Conservation (phyloP, 2,329 filamentous ascomycete species). For the Pseudogymnoascus sp. region DNA sequence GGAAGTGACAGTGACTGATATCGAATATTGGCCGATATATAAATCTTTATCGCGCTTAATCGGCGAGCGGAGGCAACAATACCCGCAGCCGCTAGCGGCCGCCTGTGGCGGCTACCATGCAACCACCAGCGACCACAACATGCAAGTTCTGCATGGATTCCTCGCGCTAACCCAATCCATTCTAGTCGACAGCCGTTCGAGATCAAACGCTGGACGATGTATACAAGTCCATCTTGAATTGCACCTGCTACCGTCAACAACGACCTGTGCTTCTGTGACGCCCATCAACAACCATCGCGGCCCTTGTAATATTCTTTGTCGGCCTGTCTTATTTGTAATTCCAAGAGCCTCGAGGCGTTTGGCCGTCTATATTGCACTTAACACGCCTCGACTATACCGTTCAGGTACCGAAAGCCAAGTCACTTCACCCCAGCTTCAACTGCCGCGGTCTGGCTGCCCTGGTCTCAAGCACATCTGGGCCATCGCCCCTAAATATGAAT, state of each 20-base stretch:
- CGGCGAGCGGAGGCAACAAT: neutral
- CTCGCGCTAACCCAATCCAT: neutral
- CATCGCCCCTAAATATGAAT: slow-evolving; percentile 28
- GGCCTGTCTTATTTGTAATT: neutral
- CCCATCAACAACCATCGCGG: slow-evolving; percentile 8
- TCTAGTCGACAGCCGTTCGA: slow-evolving; percentile 4
- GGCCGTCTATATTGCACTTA: neutral
- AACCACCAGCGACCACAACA: slow-evolving; percentile 8
- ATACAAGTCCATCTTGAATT: slow-evolving; percentile 8
- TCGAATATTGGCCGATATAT: neutral
- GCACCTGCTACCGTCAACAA: neutral
- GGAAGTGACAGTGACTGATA: neutral
- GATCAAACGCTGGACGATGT: slow-evolving; percentile 9
- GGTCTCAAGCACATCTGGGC: slow-evolving; percentile 16
- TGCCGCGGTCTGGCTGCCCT: slow-evolving; percentile 1
- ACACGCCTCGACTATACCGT: neutral
- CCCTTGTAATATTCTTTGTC: neutral
- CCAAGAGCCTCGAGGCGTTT: neutral
- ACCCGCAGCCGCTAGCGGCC: slow-evolving; percentile 3
- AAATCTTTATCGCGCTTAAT: slow-evolving; percentile 10
- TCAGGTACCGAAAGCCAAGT: slow-evolving; percentile 8
- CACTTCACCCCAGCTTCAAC: slow-evolving; percentile 5
- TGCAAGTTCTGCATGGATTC: slow-evolving; percentile 4
- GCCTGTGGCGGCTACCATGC: slow-evolving; percentile 5
- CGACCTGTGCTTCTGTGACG: neutral